Conservation (phyloP, 306 rosid genomes). For the Phaseolus lunatus region DNA sequence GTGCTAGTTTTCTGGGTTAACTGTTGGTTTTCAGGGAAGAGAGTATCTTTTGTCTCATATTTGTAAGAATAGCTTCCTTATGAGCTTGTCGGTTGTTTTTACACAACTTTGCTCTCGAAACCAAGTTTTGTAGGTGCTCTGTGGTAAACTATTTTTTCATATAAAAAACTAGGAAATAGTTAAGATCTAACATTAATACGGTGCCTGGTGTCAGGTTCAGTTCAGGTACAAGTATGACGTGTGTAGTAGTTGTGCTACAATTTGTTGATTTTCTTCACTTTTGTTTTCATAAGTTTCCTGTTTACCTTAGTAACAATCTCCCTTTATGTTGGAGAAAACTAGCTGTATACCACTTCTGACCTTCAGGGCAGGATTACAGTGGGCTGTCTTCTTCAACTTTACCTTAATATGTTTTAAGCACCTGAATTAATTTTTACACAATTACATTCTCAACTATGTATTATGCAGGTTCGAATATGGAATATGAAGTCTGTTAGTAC, state of each 20-base stretch:
- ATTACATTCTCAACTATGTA: conserved; percentile 23
- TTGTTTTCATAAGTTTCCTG: conserved; percentile 1
- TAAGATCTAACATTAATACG: background rate
- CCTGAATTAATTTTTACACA: background rate
- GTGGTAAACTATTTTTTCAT: background rate
- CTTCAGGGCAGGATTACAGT: background rate
- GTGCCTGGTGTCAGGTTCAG: conserved; percentile 1
- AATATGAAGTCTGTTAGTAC: conserved; percentile 85
- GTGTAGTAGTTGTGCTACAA: background rate
- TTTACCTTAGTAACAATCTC: background rate
- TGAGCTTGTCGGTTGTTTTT: background rate
- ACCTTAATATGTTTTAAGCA: background rate
- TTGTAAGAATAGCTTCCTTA: background rate
- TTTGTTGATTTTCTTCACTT: background rate
- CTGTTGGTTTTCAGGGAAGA: background rate
- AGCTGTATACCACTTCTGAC: conserved; percentile 5
- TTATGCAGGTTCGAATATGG: conserved; percentile 94
- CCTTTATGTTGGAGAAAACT: background rate
- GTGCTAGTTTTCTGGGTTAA: background rate
- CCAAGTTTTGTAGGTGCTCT: background rate
- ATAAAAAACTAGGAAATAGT: background rate
- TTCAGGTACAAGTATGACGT: background rate
- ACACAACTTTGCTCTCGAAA: background rate
- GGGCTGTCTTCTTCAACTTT: conserved; percentile 6
- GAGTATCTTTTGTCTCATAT: background rate